Evolutionary conservation across 805 yeast species (phyloP), one percentile per base, ranked within the genome.

Genomic region (Kodamaea restingae): DNA sequence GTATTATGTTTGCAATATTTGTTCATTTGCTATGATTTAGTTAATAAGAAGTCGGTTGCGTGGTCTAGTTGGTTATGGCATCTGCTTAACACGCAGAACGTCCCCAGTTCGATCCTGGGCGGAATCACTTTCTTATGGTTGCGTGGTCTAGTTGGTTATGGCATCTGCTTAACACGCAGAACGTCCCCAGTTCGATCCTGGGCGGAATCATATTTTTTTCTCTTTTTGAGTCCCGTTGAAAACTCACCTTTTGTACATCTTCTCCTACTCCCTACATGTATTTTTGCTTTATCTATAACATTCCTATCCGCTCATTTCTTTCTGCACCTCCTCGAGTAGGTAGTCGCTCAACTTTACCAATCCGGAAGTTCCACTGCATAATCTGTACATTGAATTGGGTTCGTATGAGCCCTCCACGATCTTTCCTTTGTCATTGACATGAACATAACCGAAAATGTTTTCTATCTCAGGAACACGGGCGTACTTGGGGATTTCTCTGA

Each of bases 71-170:
- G 96, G 96, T 88, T 80, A 90, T 90, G 96, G 95, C 96, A 85
- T 86, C 93, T 88, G 96, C 96, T 87, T 90, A 88, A 90, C 97
- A 90, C 96, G 96, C 96, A 88, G 93, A 86, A 86, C 88, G 97
- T 91, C 97, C 96, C 97, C 96, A 88, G 97, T 91, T 91, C 97
- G 96, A 91, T 88, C 97, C 97, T 90, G 97, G 97, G 97, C 88
- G 86, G 82, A 87, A 84, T 88, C 96, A 88, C 22, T 36, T 39
- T 27, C 22, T 8, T 6, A 6, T 64, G 93, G 93, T 81, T 81
- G 80, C 83, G 88, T 88, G 96, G 96, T 88, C 96, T 88, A 88
- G 96, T 88, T 71, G 96, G 96, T 88, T 80, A 90, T 90, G 96
- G 95, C 96, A 85, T 86, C 93, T 88, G 96, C 96, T 87, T 90